phyloP scores from a whole-genome alignment of 2,329 filamentous ascomycete species.

The Cercospora sojina region DNA sequence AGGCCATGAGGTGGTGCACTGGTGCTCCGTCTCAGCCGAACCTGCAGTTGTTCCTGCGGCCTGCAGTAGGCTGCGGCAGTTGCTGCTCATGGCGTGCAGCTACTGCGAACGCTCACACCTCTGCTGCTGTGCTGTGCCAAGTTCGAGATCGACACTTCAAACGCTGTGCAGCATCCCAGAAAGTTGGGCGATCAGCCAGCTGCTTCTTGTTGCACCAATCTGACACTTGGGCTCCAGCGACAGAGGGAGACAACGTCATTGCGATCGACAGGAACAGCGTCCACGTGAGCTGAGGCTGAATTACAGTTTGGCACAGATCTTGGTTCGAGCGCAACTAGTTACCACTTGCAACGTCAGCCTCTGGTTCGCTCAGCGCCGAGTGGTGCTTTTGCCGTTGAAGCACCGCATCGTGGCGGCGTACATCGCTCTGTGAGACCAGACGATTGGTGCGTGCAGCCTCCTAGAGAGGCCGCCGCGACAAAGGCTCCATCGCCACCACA shows the following conservation, averaged over 20 bases:
- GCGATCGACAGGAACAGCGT: conserved; percentile 3
- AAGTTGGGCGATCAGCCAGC: not conserved
- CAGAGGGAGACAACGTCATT: not conserved
- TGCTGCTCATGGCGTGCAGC: not conserved
- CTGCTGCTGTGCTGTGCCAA: not conserved
- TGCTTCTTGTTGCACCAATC: not conserved
- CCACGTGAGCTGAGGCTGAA: conserved; percentile 6
- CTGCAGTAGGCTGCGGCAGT: not conserved
- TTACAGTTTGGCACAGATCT: not conserved
- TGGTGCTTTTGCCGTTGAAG: not conserved
- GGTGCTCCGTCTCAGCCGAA: not conserved
- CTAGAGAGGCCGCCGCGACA: not conserved
- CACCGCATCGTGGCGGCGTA: not conserved
- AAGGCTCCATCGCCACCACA: not conserved
- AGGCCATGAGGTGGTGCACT: not conserved
- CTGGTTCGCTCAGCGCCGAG: not conserved
- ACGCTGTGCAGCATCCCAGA: not conserved
- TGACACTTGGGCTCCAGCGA: not conserved
- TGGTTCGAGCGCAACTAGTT: not conserved
- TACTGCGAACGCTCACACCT: not conserved
- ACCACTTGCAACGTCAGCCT: not conserved
- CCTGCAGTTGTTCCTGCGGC: not conserved
- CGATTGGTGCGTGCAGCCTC: not conserved
- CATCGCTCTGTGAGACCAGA: not conserved
- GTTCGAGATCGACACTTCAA: not conserved